Evolutionary conservation across 139 green algal genomes (phyloP).

Genomic region (Spirogloea muscicola): DNA sequence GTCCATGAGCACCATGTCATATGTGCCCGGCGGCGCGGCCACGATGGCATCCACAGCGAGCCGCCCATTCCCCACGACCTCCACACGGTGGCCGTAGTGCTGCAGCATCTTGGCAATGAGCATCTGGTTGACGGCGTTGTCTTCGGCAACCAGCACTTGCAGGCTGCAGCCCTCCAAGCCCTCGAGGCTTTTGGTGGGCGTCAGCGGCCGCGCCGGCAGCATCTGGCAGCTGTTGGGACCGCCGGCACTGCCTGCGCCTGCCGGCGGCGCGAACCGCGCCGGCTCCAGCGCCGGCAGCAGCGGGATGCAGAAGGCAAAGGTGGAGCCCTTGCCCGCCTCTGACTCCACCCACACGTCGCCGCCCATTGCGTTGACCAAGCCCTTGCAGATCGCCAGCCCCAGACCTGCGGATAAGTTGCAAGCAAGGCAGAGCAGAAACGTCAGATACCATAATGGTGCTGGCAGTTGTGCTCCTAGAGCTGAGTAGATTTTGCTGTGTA

Average conservation of each 20-base stretch:
- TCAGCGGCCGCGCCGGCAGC: too few species aligned
- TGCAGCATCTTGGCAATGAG: constrained; percentile 34
- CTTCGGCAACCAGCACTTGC: constrained; percentile 19
- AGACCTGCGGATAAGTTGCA: constrained; percentile 13
- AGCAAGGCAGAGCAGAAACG: background rate
- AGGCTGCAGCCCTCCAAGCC: background rate
- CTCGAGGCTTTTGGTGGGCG: too few species aligned
- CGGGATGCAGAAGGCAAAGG: constrained; percentile 62
- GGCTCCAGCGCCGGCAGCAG: constrained; percentile 13
- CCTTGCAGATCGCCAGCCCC: constrained; percentile 42
- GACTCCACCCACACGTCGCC: constrained; percentile 59
- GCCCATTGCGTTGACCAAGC: constrained; percentile 57
- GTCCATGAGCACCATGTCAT: constrained; percentile 82
- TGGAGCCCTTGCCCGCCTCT: constrained; percentile 50
- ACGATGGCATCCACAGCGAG: constrained; percentile 33
- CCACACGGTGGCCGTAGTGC: constrained; percentile 18
- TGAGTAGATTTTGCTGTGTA: too few species aligned
- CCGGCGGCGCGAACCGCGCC: too few species aligned
- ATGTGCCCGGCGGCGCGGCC: constrained; percentile 29
- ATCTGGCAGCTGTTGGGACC: too few species aligned
- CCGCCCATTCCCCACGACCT: constrained; percentile 38
- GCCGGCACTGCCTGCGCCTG: too few species aligned
- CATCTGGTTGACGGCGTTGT: constrained; percentile 36
- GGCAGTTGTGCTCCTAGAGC: background rate
- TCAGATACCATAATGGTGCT: background rate